Conservation (phyloP, 2,329 filamentous ascomycete species). For the Venturiaceae sp. region DNA sequence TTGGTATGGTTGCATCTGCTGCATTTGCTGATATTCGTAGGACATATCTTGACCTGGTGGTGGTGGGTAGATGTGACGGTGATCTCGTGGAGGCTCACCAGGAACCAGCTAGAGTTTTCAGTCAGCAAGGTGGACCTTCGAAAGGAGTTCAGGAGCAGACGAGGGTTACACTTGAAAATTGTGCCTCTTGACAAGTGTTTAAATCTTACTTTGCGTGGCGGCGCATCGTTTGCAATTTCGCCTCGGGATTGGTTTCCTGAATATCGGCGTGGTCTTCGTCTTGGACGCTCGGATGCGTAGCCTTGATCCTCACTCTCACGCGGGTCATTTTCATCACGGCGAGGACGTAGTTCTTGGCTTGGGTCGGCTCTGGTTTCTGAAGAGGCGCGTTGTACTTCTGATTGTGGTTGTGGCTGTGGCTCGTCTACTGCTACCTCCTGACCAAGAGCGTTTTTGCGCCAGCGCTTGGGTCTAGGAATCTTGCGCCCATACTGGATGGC, state of each 20-base stretch:
- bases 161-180: neutral
- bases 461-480: neutral
- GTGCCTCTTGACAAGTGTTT: neutral
- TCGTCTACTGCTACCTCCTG: neutral
- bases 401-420: neutral
- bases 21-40: neutral
- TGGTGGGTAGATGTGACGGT: neutral
- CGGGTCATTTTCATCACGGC: neutral
- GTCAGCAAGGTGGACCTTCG: neutral
- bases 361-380: neutral
- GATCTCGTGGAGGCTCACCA: neutral
- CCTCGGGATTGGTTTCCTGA: neutral
- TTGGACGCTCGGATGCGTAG: neutral
- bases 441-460: neutral
- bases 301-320: neutral
- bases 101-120: neutral
- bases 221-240: neutral
- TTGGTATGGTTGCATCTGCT: neutral
- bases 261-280: neutral
- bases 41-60: neutral
- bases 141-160: neutral
- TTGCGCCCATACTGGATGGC: neutral
- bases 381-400: neutral
- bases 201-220: slow-evolving; percentile 3
- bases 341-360: neutral